Conservation (phyloP, 495 filamentous ascomycete genomes). For the Trichoderma asperelloides region DNA sequence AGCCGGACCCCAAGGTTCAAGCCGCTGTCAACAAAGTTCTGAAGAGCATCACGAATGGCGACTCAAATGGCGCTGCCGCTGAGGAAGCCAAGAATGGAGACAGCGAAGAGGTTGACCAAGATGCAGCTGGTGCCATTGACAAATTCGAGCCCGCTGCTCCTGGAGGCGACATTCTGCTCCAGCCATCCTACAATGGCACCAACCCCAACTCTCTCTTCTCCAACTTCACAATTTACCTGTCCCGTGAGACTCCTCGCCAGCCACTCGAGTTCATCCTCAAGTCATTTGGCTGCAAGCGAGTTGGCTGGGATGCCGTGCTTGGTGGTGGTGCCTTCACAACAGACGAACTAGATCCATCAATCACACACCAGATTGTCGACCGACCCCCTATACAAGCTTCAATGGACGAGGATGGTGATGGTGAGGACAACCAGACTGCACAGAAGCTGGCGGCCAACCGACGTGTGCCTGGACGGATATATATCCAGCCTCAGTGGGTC, state of each 20-base stretch:
- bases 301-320: slow-evolving; percentile 84
- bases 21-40: slow-evolving; percentile 47
- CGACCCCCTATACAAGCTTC: slow-evolving; percentile 59
- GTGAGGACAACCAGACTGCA: slow-evolving; percentile 46
- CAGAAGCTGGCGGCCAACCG: slow-evolving; percentile 45
- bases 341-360: slow-evolving; percentile 73
- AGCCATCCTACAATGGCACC: slow-evolving; percentile 55
- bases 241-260: slow-evolving; percentile 83
- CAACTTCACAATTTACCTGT: slow-evolving; percentile 83
- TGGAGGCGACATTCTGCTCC: slow-evolving; percentile 77
- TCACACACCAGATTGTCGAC: slow-evolving; percentile 96
- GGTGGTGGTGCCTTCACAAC: slow-evolving; percentile 89
- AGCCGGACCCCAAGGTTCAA: slow-evolving; percentile 43
- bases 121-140: slow-evolving; percentile 61
- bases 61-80: slow-evolving; percentile 29
- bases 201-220: slow-evolving; percentile 65
- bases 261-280: slow-evolving; percentile 90
- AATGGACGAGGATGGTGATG: slow-evolving; percentile 47
- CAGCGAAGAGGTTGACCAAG: slow-evolving; percentile 31
- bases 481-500: slow-evolving; percentile 95
- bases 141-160: slow-evolving; percentile 71
- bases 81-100: slow-evolving; percentile 38
- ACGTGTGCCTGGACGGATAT: slow-evolving; percentile 78
- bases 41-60: slow-evolving; percentile 38
- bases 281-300: slow-evolving; percentile 89